These are phyloP conservation scores for Ilyonectria robusta DNA, from an alignment of 2,329 filamentous ascomycete species.

Conservation along the genomic window DNA sequence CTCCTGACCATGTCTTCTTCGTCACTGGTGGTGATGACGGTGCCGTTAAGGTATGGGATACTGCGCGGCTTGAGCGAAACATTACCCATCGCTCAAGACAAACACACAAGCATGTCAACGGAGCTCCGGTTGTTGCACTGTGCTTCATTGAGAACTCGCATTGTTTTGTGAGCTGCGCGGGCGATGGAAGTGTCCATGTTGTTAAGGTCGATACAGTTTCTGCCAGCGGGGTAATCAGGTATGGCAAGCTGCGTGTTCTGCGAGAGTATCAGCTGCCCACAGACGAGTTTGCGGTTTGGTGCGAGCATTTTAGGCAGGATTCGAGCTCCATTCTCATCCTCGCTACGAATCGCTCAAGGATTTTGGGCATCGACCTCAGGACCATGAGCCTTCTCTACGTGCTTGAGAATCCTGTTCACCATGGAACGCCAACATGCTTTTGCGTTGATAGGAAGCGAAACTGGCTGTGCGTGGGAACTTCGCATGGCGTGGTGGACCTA, in stretches of 20 bases:
- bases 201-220: constrained; percentile 79
- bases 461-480: constrained; percentile 93
- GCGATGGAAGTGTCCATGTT: constrained; percentile 90
- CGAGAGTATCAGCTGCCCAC: constrained; percentile 84
- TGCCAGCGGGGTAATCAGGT: constrained; percentile 72
- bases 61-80: constrained; percentile 89
- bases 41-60: constrained; percentile 93
- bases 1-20: constrained; percentile 95
- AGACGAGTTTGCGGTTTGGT: constrained; percentile 87
- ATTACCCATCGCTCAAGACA: constrained; percentile 89
- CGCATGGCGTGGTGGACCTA: constrained; percentile 91
- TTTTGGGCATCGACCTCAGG: constrained; percentile 88
- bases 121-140: constrained; percentile 82
- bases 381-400: constrained; percentile 87
- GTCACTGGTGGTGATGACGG: constrained; percentile 94
- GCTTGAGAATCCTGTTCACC: constrained; percentile 89
- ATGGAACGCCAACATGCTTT: constrained; percentile 93
- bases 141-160: constrained; percentile 96
- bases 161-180: constrained; percentile 91
- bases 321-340: constrained; percentile 86
- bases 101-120: constrained; percentile 82
- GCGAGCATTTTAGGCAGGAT: constrained; percentile 91
- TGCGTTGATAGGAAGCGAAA: constrained; percentile 88
- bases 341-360: constrained; percentile 86
- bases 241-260: constrained; percentile 82